phyloP scores from a whole-genome alignment of 108 stramenopile species.

The Schizochytrium sp. region DNA sequence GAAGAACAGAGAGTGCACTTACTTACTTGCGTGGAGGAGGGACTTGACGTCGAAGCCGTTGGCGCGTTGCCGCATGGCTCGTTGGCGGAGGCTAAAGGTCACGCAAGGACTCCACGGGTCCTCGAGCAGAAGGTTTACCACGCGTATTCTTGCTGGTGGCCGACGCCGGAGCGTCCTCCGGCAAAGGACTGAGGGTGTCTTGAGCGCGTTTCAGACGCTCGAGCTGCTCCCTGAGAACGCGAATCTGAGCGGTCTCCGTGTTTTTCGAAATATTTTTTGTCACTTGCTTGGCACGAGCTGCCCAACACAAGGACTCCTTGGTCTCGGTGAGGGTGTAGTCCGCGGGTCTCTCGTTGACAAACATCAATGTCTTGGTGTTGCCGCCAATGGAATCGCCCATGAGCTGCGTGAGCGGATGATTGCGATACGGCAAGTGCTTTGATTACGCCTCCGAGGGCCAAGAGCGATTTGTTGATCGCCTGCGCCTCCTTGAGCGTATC shows the following conservation, averaged over 20 bases:
- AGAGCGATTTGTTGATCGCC: constrained; percentile 29
- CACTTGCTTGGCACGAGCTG: constrained; percentile 25
- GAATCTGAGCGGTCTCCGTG: background rate
- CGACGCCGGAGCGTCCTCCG: background rate
- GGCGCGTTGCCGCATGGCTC: background rate
- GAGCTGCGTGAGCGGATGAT: constrained; percentile 9
- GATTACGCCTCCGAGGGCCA: constrained; percentile 34
- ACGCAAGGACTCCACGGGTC: background rate
- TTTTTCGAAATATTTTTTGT: constrained; percentile 34
- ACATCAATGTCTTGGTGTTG: background rate
- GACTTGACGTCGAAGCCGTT: background rate
- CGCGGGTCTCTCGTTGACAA: background rate
- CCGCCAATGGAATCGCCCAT: background rate
- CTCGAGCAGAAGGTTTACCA: background rate
- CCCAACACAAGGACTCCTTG: constrained; percentile 35
- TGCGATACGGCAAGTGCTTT: constrained; percentile 2
- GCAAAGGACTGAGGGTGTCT: background rate
- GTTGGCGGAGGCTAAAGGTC: background rate
- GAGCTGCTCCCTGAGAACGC: background rate
- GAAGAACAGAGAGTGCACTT: background rate
- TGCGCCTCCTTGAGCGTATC: constrained; percentile 27
- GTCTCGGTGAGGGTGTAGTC: constrained; percentile 24
- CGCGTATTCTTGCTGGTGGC: background rate
- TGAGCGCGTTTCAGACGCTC: background rate
- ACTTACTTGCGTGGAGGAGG: background rate